A percentile compares a stretch with the other conserved stretches of the same genome.
These are phyloP conservation scores for Oidium heveae DNA, from an alignment of 2,329 filamentous ascomycete species.

Conservation along the genomic window DNA sequence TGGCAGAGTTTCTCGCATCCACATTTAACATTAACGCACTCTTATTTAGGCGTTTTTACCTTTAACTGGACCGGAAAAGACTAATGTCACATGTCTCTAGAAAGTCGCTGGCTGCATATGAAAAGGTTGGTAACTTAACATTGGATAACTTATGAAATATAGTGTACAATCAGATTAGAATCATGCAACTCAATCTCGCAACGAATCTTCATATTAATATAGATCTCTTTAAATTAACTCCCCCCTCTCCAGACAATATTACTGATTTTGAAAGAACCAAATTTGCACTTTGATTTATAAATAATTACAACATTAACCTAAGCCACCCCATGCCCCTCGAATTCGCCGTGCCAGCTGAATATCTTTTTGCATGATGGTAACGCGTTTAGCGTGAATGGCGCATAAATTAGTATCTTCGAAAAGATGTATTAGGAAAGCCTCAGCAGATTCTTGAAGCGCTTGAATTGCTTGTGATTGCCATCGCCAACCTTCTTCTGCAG, in stretches of 20 bases:
- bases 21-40: too few species aligned
- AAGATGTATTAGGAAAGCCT: conserved; percentile 87
- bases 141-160: too few species aligned
- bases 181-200: too few species aligned
- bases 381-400: conserved; percentile 86
- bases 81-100: too few species aligned
- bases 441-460: conserved; percentile 83
- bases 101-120: too few species aligned
- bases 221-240: too few species aligned
- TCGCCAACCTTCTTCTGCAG: conserved; percentile 43
- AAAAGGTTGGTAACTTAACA: too few species aligned
- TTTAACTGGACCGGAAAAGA: too few species aligned
- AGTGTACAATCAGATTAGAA: too few species aligned
- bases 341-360: conserved; percentile 76
- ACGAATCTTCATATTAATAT: too few species aligned
- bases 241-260: not conserved
- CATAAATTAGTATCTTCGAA: conserved; percentile 93
- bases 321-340: conserved; percentile 51
- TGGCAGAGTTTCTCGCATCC: too few species aligned
- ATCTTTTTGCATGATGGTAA: conserved; percentile 96
- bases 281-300: not conserved
- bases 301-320: conserved; percentile 19
- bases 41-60: too few species aligned
- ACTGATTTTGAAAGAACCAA: not conserved
- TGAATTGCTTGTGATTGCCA: conserved; percentile 94